Percentiles rank a stretch among this genome's conserved stretches.
phyloP scores from a whole-genome alignment of 768 basidiomycete species.

The Cystobasidium onofrii region DNA sequence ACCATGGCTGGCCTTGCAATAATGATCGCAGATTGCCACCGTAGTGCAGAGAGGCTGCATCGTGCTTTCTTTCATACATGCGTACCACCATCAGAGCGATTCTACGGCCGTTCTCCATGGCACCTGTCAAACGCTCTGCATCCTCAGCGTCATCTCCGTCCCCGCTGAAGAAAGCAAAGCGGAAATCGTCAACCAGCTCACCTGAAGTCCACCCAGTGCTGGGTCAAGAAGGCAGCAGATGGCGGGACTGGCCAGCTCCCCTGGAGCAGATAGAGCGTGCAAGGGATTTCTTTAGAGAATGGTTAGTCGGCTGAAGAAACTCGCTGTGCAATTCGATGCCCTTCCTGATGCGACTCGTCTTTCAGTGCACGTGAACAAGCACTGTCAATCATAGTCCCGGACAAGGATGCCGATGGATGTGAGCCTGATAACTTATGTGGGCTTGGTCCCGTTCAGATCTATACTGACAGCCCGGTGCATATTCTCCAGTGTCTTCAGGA shows the following conservation, averaged over 20 bases:
- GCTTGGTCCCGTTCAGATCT: background rate
- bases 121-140: slow-evolving; percentile 1
- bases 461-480: background rate
- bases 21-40: background rate
- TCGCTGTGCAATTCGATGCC: no score
- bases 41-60: no score
- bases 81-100: background rate
- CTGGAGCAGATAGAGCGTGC: slow-evolving; percentile 42
- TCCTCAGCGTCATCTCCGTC: background rate
- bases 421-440: background rate
- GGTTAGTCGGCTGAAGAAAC: slow-evolving; percentile 39
- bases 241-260: slow-evolving; percentile 47
- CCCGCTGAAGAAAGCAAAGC: slow-evolving; percentile 12
- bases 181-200: background rate
- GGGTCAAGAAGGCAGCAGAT: slow-evolving; percentile 14
- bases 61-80: background rate
- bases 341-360: no score
- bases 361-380: background rate
- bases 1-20: background rate
- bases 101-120: background rate
- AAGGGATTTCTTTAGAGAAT: slow-evolving; percentile 44
- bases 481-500: slow-evolving; percentile 40
- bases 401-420: slow-evolving; percentile 50
- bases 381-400: slow-evolving; percentile 48
- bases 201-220: background rate